These are phyloP conservation scores for Podila verticillata DNA, from an alignment of 192 early-diverging fungal genomes.

Conservation along the genomic window DNA sequence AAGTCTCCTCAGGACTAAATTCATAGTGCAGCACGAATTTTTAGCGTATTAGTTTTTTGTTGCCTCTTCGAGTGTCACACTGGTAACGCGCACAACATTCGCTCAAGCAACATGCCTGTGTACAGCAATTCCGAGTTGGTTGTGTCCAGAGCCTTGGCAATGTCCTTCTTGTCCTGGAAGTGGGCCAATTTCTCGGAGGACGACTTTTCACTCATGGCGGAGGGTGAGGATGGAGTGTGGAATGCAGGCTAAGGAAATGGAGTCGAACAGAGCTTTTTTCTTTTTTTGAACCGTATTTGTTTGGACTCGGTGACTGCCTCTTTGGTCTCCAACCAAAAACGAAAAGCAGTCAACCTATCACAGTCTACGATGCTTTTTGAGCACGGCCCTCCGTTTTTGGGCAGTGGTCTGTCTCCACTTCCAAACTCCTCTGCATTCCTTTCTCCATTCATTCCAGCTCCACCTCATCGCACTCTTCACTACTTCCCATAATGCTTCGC, in stretches of 20 bases:
- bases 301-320: not conserved
- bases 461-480: conserved; percentile 2
- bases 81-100: not conserved
- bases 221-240: not conserved
- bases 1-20: conserved; percentile 36
- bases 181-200: conserved; percentile 14
- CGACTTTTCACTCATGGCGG: not conserved
- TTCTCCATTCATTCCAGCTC: conserved; percentile 5
- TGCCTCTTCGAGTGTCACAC: not conserved
- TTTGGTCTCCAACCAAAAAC: not conserved
- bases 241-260: not conserved
- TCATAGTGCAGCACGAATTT: not conserved
- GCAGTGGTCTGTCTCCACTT: not conserved
- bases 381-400: too few relatives aligned
- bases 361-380: too few relatives aligned
- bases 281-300: too few relatives aligned
- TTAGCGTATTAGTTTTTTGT: not conserved
- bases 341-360: not conserved
- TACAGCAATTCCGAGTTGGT: conserved; percentile 28
- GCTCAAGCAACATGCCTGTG: conserved; percentile 15
- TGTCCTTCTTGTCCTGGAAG: conserved; percentile 47
- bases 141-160: conserved; percentile 43
- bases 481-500: conserved; percentile 21
- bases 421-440: too few relatives aligned
- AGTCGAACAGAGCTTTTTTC: not conserved